Evolutionary conservation across 495 filamentous ascomycete species (phyloP).

Genomic region (Lineolata rhizophorae): DNA sequence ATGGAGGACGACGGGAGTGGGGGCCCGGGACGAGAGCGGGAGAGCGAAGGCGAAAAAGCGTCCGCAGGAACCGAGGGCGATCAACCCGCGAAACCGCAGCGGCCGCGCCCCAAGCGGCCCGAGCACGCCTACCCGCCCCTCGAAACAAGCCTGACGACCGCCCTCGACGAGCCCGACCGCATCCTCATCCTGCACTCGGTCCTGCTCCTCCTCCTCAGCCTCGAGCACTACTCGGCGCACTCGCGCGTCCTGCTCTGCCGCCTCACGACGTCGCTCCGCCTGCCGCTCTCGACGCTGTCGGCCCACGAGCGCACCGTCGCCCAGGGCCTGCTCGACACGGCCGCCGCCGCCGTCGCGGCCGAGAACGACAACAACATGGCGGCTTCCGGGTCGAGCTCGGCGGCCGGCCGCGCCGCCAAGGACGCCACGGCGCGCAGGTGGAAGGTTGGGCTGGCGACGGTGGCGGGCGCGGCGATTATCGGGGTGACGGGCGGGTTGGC

Average conservation of each 20-base stretch:
- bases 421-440: constrained; percentile 5
- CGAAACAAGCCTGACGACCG: constrained; percentile 20
- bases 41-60: no score
- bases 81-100: no score
- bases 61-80: no score
- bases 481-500: constrained; percentile 13
- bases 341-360: constrained; percentile 11
- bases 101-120: no score
- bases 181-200: constrained; percentile 32
- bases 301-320: constrained; percentile 44
- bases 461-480: constrained; percentile 11
- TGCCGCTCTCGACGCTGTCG: constrained; percentile 40
- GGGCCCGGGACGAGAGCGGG: no score
- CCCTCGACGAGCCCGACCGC: constrained; percentile 22
- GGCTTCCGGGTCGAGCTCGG: no score
- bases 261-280: constrained; percentile 40
- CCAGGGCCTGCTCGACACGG: constrained; percentile 11
- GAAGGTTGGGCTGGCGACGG: constrained; percentile 11
- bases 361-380: no score
- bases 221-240: constrained; percentile 61
- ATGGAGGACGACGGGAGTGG: no score
- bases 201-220: constrained; percentile 50
- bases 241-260: constrained; percentile 55
- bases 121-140: constrained; percentile 30
- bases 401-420: constrained; percentile 9